phyloP scores from a whole-genome alignment of 2,329 filamentous ascomycete species.

The Thelonectria blattea region DNA sequence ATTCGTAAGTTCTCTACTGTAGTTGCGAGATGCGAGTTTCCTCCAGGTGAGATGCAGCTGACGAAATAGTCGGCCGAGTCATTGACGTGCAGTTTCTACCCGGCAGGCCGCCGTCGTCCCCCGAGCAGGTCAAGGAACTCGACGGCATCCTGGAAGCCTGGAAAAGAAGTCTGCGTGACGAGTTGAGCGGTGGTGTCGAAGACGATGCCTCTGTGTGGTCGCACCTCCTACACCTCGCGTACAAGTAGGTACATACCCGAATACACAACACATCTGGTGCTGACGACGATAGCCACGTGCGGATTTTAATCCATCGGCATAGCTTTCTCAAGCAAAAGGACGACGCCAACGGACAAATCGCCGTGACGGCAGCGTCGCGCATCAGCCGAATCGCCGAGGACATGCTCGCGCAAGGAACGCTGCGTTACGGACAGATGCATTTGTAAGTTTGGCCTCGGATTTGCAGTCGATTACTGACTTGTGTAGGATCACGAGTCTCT shows the following conservation, averaged over 20 bases:
- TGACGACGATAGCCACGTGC: slow-evolving; percentile 39
- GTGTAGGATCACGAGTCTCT: slow-evolving; percentile 44
- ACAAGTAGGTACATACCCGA: slow-evolving; percentile 38
- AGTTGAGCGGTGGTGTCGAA: slow-evolving; percentile 40
- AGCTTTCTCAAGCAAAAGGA: slow-evolving; percentile 40
- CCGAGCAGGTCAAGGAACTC: slow-evolving; percentile 38
- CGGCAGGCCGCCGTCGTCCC: slow-evolving; percentile 38
- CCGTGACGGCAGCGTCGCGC: slow-evolving; percentile 42
- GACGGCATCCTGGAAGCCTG: slow-evolving; percentile 42
- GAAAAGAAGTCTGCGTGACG: slow-evolving; percentile 42
- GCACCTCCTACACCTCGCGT: slow-evolving; percentile 46
- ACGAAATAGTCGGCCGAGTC: slow-evolving; percentile 39
- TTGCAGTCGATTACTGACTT: background rate
- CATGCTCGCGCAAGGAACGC: slow-evolving; percentile 43
- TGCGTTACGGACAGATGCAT: slow-evolving; percentile 48
- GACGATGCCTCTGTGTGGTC: slow-evolving; percentile 45
- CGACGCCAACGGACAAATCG: slow-evolving; percentile 39
- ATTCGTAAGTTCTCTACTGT: slow-evolving; percentile 36
- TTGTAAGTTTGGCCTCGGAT: slow-evolving; percentile 33
- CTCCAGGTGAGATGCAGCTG: too few relatives aligned
- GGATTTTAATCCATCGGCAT: slow-evolving; percentile 45
- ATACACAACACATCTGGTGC: background rate
- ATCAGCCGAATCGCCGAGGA: slow-evolving; percentile 48
- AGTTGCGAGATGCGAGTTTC: background rate
- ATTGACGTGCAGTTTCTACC: slow-evolving; percentile 47